Percentiles rank a stretch among this genome's conserved stretches.
These are phyloP conservation scores for Aurantiochytrium sp. DNA, from an alignment of 108 stramenopile species.

Conservation along the genomic window DNA sequence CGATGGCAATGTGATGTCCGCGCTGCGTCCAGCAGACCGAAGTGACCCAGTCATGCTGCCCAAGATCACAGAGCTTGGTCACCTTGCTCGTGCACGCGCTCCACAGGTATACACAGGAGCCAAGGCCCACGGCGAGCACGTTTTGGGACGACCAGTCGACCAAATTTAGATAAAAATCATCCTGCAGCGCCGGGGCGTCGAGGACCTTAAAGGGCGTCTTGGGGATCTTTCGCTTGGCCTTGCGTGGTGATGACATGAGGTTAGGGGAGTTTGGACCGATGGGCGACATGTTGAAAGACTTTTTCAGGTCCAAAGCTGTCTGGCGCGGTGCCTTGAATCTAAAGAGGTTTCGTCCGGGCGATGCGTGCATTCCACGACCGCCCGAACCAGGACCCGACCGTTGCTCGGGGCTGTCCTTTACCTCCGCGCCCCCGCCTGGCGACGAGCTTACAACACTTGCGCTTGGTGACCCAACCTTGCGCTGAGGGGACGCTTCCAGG, in stretches of 20 bases:
- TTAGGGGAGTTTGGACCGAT: slow-evolving; percentile 25
- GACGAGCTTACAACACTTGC: neutral
- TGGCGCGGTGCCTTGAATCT: slow-evolving; percentile 16
- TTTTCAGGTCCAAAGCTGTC: neutral
- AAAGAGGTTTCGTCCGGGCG: neutral
- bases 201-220: slow-evolving; percentile 88
- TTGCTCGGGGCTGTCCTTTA: neutral
- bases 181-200: slow-evolving; percentile 91
- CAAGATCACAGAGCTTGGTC: slow-evolving; percentile 76
- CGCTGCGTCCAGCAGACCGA: slow-evolving; percentile 86
- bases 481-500: neutral
- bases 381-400: neutral
- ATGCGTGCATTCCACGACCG: neutral
- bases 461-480: neutral
- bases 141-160: slow-evolving; percentile 91
- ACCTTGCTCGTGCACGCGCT: slow-evolving; percentile 81
- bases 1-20: slow-evolving; percentile 81
- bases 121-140: slow-evolving; percentile 94
- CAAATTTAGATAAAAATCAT: slow-evolving; percentile 97
- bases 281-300: neutral
- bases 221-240: slow-evolving; percentile 34
- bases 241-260: slow-evolving; percentile 32
- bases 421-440: slow-evolving; percentile 13
- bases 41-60: slow-evolving; percentile 54
- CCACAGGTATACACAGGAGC: slow-evolving; percentile 84